phyloP scores from a whole-genome alignment of 768 basidiomycete genomes.

The Dendrothele bispora region DNA sequence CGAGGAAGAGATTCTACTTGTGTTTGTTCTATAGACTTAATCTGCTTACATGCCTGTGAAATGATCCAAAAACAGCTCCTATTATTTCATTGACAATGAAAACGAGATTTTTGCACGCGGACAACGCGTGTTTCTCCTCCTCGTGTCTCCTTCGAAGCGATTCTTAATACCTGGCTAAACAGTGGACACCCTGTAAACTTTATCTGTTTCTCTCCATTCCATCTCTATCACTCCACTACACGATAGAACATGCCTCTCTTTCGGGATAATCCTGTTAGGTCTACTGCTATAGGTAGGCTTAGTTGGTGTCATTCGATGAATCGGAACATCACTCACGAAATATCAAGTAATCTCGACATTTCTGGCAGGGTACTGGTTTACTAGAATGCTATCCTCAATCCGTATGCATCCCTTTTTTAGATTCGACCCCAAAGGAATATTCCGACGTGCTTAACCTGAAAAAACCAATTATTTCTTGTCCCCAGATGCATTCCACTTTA shows the following conservation, averaged over 20 bases:
- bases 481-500: conserved; percentile 61
- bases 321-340: no score
- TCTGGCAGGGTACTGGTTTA: conserved; percentile 53
- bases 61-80: no score
- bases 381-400: conserved; percentile 47
- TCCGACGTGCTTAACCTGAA: conserved; percentile 1
- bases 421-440: neutral
- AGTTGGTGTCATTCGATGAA: no score
- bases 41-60: no score
- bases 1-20: no score
- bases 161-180: no score
- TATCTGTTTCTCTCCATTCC: conserved; percentile 9
- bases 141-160: conserved; percentile 13
- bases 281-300: conserved; percentile 38
- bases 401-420: conserved; percentile 32
- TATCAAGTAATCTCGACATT: no score
- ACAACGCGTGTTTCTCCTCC: conserved; percentile 11
- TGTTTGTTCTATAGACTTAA: no score
- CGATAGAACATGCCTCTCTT: conserved; percentile 46
- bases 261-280: conserved; percentile 46
- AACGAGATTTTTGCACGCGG: no score
- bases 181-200: no score
- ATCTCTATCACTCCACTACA: neutral
- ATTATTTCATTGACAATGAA: no score
- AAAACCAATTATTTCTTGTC: neutral